phyloP scores from a whole-genome alignment of 2,329 filamentous ascomycete genomes.

The Microsporum canis region DNA sequence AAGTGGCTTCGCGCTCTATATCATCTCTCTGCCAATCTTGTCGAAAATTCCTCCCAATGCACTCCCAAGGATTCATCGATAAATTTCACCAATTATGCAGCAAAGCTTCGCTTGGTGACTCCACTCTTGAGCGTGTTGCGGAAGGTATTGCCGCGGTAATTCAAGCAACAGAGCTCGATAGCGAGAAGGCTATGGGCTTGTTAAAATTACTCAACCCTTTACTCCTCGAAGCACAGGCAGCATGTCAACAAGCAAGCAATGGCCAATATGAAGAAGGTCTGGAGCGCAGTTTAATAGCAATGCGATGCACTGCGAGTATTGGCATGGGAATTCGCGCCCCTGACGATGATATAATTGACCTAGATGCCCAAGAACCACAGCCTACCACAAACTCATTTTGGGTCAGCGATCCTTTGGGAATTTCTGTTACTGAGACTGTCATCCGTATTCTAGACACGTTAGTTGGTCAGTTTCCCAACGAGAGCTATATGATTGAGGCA shows the following conservation, averaged over 20 bases:
- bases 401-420: conserved; percentile 24
- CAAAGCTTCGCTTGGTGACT: conserved; percentile 26
- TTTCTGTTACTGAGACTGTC: conserved; percentile 25
- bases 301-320: conserved; percentile 33
- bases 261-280: conserved; percentile 27
- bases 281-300: conserved; percentile 25
- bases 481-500: conserved; percentile 34
- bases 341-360: conserved; percentile 26
- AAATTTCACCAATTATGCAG: conserved; percentile 31
- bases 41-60: conserved; percentile 29
- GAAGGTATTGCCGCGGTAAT: conserved; percentile 37
- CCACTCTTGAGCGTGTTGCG: conserved; percentile 33
- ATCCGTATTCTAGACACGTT: conserved; percentile 33
- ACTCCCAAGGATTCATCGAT: conserved; percentile 34
- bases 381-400: conserved; percentile 29
- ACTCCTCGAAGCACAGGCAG: conserved; percentile 25
- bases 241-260: conserved; percentile 22
- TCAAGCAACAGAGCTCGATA: conserved; percentile 30
- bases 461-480: conserved; percentile 30
- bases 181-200: conserved; percentile 30
- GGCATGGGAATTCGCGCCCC: conserved; percentile 31
- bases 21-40: conserved; percentile 35
- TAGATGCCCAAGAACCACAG: conserved; percentile 19
- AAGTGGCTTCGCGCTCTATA: conserved; percentile 35
- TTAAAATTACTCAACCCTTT: conserved; percentile 30